Percentiles rank a stretch among this genome's conserved stretches.
Evolutionary conservation across 306 rosid species (phyloP).

Genomic region (Medicago arabica): DNA sequence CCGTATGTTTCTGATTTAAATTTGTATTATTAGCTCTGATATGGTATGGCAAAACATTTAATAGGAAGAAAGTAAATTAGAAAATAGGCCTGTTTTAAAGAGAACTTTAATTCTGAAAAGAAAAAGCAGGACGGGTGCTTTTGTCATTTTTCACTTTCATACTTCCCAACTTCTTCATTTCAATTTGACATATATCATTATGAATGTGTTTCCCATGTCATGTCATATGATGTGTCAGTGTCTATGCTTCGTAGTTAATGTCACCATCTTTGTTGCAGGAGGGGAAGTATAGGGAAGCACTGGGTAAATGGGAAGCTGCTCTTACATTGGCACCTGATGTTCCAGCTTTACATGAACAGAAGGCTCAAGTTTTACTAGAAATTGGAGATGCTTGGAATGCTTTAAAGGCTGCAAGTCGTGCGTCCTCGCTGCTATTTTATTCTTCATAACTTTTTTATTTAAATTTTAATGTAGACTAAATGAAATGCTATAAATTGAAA

Average conservation of each 20-base stretch:
- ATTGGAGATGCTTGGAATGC: constrained; percentile 93
- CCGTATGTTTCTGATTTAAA: no score
- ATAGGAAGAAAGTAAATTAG: no score
- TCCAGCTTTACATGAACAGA: constrained; percentile 82
- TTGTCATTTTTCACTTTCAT: neutral
- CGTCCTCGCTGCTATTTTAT: constrained; percentile 36
- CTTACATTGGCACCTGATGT: constrained; percentile 70
- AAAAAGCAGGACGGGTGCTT: no score
- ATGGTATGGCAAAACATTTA: no score
- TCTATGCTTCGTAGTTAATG: neutral
- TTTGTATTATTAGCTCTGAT: no score
- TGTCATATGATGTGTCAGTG: neutral
- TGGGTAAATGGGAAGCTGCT: constrained; percentile 93
- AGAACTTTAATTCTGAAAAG: no score
- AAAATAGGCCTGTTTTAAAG: no score
- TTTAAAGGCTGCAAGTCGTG: constrained; percentile 83
- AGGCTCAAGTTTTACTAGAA: constrained; percentile 86
- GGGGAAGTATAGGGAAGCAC: constrained; percentile 78
- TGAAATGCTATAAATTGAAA: constrained; percentile 18
- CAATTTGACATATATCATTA: constrained; percentile 3
- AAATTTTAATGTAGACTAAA: neutral
- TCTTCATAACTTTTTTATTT: constrained; percentile 23
- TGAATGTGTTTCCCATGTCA: constrained; percentile 12
- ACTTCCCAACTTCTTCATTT: neutral
- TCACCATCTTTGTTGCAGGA: constrained; percentile 51